Evolutionary conservation across 2,329 filamentous ascomycete genomes (phyloP).

Genomic region (Nothopassalora personata): DNA sequence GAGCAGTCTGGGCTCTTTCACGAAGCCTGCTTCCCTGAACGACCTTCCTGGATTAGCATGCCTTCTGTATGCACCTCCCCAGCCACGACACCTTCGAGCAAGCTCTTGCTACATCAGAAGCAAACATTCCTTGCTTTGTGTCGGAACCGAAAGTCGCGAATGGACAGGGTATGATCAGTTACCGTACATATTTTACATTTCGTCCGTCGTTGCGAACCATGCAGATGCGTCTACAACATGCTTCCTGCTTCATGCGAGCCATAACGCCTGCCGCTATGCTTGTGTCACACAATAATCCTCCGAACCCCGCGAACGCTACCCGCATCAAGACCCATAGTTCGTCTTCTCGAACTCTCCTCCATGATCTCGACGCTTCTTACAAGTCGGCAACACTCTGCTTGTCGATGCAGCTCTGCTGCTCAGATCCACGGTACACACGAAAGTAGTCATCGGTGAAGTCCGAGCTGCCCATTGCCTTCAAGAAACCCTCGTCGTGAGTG

Average conservation of each 20-base stretch:
- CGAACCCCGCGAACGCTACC: not conserved
- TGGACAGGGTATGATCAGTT: not conserved
- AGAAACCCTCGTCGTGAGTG: slow-evolving; percentile 95
- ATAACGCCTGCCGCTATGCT: not conserved
- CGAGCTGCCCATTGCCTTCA: slow-evolving; percentile 85
- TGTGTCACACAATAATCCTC: not conserved
- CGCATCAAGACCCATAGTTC: not conserved
- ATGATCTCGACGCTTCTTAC: not conserved
- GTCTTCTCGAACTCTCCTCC: no score
- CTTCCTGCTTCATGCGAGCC: not conserved
- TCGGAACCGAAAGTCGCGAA: not conserved
- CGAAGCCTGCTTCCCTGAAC: not conserved
- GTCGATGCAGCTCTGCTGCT: slow-evolving; percentile 83
- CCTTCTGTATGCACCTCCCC: not conserved
- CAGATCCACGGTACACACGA: slow-evolving; percentile 73
- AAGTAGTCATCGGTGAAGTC: slow-evolving; percentile 94
- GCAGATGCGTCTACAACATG: not conserved
- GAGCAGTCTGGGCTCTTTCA: no score
- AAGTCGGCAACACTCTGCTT: slow-evolving; percentile 43
- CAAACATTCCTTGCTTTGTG: not conserved
- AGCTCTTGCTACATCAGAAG: not conserved
- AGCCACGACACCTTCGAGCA: not conserved
- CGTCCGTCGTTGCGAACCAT: not conserved
- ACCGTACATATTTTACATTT: not conserved
- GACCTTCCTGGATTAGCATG: not conserved